phyloP scores from a whole-genome alignment of 768 basidiomycete species.

The Dictyophora rubrovolvata region DNA sequence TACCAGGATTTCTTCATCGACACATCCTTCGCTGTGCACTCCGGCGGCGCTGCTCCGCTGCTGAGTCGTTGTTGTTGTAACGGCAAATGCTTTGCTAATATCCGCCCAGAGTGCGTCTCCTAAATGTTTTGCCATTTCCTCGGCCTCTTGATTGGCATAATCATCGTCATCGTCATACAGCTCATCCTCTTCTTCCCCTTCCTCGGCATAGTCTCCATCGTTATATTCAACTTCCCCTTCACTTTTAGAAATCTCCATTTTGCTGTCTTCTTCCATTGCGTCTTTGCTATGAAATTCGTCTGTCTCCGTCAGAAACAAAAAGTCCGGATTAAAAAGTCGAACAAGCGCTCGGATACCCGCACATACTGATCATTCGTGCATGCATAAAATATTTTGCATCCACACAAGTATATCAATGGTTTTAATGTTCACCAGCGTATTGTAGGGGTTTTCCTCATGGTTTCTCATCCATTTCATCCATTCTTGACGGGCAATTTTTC shows the following conservation, averaged over 20 bases:
- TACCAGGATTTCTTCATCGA: conserved; percentile 7
- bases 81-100: conserved; percentile 52
- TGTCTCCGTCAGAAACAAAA: not conserved
- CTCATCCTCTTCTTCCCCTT: conserved; percentile 38
- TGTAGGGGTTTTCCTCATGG: not conserved
- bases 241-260: not conserved
- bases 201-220: conserved; percentile 23
- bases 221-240: not conserved
- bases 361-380: too few species aligned
- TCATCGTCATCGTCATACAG: conserved; percentile 32
- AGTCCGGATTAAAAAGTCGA: too few species aligned
- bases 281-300: not conserved
- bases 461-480: conserved; percentile 27
- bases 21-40: conserved; percentile 3
- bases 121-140: conserved; percentile 61
- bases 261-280: not conserved
- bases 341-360: too few species aligned
- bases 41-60: conserved; percentile 17
- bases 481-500: conserved; percentile 27
- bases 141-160: conserved; percentile 59
- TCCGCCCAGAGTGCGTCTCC: conserved; percentile 75
- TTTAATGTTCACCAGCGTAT: too few species aligned
- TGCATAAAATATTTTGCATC: too few species aligned
- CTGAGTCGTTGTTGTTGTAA: conserved; percentile 15
- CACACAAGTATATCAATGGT: too few species aligned